These are phyloP conservation scores for Canavalia ensiformis DNA, from an alignment of 306 rosid genomes.

Conservation along the genomic window DNA sequence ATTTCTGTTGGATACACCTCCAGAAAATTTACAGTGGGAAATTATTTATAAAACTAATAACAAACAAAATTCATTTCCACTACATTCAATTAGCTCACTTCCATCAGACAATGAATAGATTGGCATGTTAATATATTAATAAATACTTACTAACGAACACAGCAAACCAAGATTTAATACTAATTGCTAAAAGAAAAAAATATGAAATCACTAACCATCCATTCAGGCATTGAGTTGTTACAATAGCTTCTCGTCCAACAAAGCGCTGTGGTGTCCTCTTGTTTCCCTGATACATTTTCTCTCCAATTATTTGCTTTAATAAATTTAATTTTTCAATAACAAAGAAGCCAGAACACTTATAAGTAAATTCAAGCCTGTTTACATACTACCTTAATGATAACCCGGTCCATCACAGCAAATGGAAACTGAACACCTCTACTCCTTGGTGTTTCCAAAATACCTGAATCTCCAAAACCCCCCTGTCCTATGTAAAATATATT, in stretches of 20 bases:
- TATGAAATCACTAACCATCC: slow-evolving; percentile 82
- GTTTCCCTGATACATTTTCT: slow-evolving; percentile 79
- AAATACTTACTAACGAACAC: neutral
- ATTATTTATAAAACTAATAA: neutral
- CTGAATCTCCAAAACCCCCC: slow-evolving; percentile 78
- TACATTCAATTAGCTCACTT: neutral
- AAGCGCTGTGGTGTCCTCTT: slow-evolving; percentile 98
- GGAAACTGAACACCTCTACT: slow-evolving; percentile 98
- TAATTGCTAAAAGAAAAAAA: slow-evolving; percentile 29
- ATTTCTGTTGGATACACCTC: neutral
- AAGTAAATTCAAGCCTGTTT: slow-evolving; percentile 26
- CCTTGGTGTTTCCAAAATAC: slow-evolving; percentile 72
- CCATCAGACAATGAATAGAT: slow-evolving; percentile 4
- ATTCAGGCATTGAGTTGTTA: slow-evolving; percentile 97
- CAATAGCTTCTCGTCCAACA: slow-evolving; percentile 98
- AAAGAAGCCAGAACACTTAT: neutral
- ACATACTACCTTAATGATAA: slow-evolving; percentile 83
- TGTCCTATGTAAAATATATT: slow-evolving; percentile 66
- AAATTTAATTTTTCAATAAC: neutral
- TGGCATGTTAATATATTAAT: slow-evolving; percentile 9
- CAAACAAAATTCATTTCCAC: neutral
- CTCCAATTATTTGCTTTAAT: slow-evolving; percentile 45
- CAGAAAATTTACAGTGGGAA: neutral
- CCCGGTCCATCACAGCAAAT: slow-evolving; percentile 90
- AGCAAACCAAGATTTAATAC: slow-evolving; percentile 38